These are phyloP conservation scores for Plenodomus biglobosus DNA, from an alignment of 2,329 filamentous ascomycete genomes.

Conservation along the genomic window DNA sequence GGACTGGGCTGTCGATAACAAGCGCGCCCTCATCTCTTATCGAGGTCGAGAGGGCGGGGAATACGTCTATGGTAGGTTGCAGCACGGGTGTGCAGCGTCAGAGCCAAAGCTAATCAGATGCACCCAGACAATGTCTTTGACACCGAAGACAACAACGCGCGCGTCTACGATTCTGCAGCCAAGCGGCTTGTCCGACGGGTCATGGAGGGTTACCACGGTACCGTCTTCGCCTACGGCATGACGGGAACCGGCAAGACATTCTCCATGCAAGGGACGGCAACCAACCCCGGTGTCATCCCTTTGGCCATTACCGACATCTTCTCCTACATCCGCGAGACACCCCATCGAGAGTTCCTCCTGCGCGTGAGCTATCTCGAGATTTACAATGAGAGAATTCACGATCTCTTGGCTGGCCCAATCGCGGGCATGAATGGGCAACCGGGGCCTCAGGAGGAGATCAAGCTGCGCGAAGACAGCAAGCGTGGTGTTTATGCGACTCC, in stretches of 20 bases:
- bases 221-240: constrained; percentile 98
- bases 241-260: constrained; percentile 99
- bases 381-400: constrained; percentile 97
- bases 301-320: constrained; percentile 98
- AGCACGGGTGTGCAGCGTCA: constrained; percentile 19
- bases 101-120: constrained; percentile 15
- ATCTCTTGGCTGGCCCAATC: constrained; percentile 76
- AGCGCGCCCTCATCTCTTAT: constrained; percentile 79
- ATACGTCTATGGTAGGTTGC: constrained; percentile 78
- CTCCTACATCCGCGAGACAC: constrained; percentile 96
- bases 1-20: constrained; percentile 91
- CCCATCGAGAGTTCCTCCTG: constrained; percentile 87
- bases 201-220: constrained; percentile 99
- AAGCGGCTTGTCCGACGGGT: constrained; percentile 93
- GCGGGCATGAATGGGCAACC: constrained; percentile 54
- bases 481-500: constrained; percentile 94
- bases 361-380: constrained; percentile 98
- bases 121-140: constrained; percentile 89
- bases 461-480: constrained; percentile 93
- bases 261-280: constrained; percentile 97
- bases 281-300: constrained; percentile 93
- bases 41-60: constrained; percentile 82
- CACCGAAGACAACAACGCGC: constrained; percentile 88
- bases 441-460: constrained; percentile 83
- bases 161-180: constrained; percentile 90